Evolutionary conservation across 192 early-diverging fungal species (phyloP).

Genomic region (Backusella circina): DNA sequence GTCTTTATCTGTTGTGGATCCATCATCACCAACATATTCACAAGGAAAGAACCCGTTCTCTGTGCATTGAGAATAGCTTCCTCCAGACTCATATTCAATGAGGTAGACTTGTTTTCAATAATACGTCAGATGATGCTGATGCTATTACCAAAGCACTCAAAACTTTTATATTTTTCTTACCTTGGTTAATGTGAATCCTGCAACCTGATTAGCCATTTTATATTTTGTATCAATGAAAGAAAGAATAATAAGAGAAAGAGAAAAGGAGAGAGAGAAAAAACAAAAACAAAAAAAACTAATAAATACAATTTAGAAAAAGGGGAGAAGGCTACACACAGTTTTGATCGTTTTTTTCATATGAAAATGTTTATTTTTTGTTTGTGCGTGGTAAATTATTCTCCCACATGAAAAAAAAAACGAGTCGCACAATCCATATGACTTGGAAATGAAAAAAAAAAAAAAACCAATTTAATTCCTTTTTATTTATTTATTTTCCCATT

Average conservation of each 20-base stretch:
- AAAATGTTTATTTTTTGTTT: background rate
- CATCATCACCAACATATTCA: constrained; percentile 9
- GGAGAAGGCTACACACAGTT: background rate
- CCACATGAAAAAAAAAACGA: background rate
- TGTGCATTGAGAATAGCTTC: background rate
- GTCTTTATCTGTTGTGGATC: constrained; percentile 6
- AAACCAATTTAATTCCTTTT: background rate
- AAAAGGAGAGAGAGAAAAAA: background rate
- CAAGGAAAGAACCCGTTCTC: constrained; percentile 1
- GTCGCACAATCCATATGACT: background rate
- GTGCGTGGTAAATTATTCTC: background rate
- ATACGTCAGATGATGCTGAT: background rate
- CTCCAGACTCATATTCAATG: background rate
- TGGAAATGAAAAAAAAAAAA: background rate
- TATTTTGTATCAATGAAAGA: background rate
- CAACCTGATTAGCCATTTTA: background rate
- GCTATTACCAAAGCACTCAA: background rate
- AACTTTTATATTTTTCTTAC: background rate
- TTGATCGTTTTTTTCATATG: background rate
- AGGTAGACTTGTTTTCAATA: background rate
- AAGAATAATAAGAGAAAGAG: background rate
- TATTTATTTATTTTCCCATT: background rate
- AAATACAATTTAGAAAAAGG: background rate
- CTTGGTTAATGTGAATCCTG: constrained; percentile 3
- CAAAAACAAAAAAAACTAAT: background rate